Evolutionary conservation across 169 alveolate species (phyloP).

Genomic region (Cystoisospora suis): DNA sequence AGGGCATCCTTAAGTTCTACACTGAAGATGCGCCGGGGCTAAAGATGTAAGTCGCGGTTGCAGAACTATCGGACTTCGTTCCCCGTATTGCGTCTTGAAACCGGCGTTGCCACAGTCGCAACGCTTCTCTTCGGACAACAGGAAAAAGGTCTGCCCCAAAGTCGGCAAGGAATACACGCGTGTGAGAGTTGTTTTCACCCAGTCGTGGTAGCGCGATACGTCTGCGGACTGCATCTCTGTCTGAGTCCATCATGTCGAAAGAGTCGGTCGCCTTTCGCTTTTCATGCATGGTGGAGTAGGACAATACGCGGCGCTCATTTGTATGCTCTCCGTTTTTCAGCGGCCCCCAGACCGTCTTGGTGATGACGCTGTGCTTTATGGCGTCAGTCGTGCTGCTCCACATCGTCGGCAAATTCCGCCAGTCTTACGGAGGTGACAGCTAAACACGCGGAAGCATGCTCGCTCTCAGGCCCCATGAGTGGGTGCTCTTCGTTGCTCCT

Average conservation of each 20-base stretch:
- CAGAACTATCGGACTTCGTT: neutral
- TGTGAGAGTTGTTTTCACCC: neutral
- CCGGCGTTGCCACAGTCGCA: too few relatives aligned
- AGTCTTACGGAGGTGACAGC: slow-evolving; percentile 33
- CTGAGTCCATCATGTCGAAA: neutral
- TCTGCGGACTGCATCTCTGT: neutral
- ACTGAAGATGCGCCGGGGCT: slow-evolving; percentile 64
- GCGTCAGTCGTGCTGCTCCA: slow-evolving; percentile 62
- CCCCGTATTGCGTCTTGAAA: neutral
- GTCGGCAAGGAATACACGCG: neutral
- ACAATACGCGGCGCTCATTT: too few relatives aligned
- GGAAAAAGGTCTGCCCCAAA: neutral
- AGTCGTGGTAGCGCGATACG: neutral
- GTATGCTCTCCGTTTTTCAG: neutral
- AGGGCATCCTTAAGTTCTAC: slow-evolving; percentile 60
- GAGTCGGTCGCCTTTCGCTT: neutral
- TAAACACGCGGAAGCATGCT: neutral
- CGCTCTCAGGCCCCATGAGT: neutral
- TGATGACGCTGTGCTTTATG: slow-evolving; percentile 58
- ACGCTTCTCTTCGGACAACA: neutral
- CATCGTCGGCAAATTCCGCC: slow-evolving; percentile 62
- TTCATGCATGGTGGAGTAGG: neutral
- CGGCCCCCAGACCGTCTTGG: slow-evolving; percentile 62
- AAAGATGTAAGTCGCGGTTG: slow-evolving; percentile 20
- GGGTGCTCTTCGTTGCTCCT: too few relatives aligned